These are phyloP conservation scores for Arthrobotrys musiformis DNA, from an alignment of 2,329 filamentous ascomycete species.

Conservation along the genomic window DNA sequence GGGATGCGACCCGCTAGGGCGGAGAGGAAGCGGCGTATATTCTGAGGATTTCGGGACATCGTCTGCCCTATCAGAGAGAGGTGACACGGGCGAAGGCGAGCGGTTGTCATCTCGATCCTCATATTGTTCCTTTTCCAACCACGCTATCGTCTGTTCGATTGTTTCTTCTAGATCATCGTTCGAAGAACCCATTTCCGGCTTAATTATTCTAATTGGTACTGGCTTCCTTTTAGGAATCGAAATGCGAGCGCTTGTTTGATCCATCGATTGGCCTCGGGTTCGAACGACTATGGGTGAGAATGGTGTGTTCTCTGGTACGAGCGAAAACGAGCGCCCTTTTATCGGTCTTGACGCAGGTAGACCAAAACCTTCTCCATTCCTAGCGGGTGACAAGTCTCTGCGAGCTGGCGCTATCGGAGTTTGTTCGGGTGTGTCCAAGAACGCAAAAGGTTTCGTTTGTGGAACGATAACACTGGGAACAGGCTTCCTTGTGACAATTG, in stretches of 20 bases:
- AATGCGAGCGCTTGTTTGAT: conserved; percentile 38
- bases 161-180: conserved; percentile 46
- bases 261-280: conserved; percentile 48
- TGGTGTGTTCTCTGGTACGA: conserved; percentile 46
- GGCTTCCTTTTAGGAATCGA: conserved; percentile 50
- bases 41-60: conserved; percentile 31
- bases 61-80: conserved; percentile 47
- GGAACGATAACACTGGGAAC: conserved; percentile 48
- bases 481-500: conserved; percentile 43
- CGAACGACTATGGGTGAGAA: conserved; percentile 43
- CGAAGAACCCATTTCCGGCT: background rate
- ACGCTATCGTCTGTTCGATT: conserved; percentile 50
- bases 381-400: conserved; percentile 45
- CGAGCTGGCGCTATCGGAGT: conserved; percentile 37
- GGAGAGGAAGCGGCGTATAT: conserved; percentile 45
- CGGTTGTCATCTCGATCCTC: conserved; percentile 15
- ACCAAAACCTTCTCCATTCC: conserved; percentile 41
- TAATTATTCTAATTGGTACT: conserved; percentile 35
- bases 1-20: conserved; percentile 27
- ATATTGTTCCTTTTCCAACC: conserved; percentile 46
- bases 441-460: conserved; percentile 46
- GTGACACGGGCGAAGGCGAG: conserved; percentile 44
- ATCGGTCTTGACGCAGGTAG: conserved; percentile 42
- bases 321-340: conserved; percentile 48
- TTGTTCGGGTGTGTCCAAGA: conserved; percentile 49